Base-by-base conservation (phyloP, 225 moss, liverwort and hornwort genomes). In the Thuidium tamariscinum region DNA sequence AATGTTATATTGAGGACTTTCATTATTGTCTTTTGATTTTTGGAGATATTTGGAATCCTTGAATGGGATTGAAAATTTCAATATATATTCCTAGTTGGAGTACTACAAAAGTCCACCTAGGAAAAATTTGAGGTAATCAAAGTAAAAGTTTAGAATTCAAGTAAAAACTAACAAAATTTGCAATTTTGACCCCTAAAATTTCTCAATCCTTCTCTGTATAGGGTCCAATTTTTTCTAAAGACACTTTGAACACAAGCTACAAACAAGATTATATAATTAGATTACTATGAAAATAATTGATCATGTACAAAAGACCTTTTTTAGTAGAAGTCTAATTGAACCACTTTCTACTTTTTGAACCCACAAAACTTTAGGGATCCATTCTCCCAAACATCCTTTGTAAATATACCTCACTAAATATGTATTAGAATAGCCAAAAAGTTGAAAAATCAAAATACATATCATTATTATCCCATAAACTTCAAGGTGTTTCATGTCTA, bases 31-130 rank as follows among this genome's bases (percentile, higher is more conserved):
- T 10, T 64, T 37, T 13, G 13, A 36, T 36, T 66, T 21, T 36
- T 6, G 1, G 11, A 36, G 22, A 67, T 12, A 67, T 3, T 67
- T 67, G 11, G 37, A 67, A 67, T 22, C 22, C 12, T 22, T 22
- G 7, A 3, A 37, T 22, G 21, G 12, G 37, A 9, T 67, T 22
- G 7, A 36, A 66, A 21, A 20, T 11, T n/a, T 66, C 3, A 36
- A 1, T 36, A 3, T 36, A 6, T 4, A 0, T 20, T 65, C 20
- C 37, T 37, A 22, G 22, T 1, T 4, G 4, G 1, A 4, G 9
- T 34, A 34, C 34, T 4, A 64, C 34, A 64, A 64, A 8, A 64
- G 2, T 34, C 17, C 2, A 63, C 34, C 20, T 64, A 34, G 2
- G 21, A 65, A 20, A 66, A 66, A 20, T 1, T 37, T 37, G 4